phyloP scores from a whole-genome alignment of 2,329 filamentous ascomycete species.

The Lachnellula occidentalis region DNA sequence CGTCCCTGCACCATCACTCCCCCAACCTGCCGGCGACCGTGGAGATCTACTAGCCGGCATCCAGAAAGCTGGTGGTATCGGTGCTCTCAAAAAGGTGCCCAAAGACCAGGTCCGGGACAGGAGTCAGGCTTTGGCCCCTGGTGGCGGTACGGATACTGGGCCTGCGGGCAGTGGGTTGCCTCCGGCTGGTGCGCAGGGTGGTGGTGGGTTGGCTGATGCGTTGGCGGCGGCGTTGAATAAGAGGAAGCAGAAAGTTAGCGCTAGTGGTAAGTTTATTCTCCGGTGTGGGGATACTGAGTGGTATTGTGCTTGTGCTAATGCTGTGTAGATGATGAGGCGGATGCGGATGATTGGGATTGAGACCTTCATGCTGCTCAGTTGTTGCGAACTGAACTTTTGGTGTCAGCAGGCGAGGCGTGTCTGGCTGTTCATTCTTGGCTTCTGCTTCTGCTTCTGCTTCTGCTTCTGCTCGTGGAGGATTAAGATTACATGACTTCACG shows the following conservation, averaged over 20 bases:
- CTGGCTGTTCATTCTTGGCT: too few relatives aligned
- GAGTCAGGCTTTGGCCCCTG: slow-evolving; percentile 58
- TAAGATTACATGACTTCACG: too few relatives aligned
- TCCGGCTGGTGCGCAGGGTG: slow-evolving; percentile 48
- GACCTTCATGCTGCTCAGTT: too few relatives aligned
- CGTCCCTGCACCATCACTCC: slow-evolving; percentile 39
- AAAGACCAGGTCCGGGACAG: slow-evolving; percentile 65
- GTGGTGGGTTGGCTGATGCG: slow-evolving; percentile 72
- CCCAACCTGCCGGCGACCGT: slow-evolving; percentile 42
- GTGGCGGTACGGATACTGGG: slow-evolving; percentile 40
- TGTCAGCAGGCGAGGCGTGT: too few relatives aligned
- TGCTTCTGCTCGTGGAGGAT: too few relatives aligned
- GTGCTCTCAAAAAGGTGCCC: slow-evolving; percentile 70
- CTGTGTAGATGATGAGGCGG: slow-evolving; percentile 64
- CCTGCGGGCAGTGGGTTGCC: slow-evolving; percentile 47
- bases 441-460: too few relatives aligned
- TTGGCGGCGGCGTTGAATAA: slow-evolving; percentile 72
- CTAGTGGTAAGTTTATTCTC: slow-evolving; percentile 71
- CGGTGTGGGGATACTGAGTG: background rate
- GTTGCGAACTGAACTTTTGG: too few relatives aligned
- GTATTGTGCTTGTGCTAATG: too few relatives aligned
- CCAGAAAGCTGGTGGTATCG: slow-evolving; percentile 61
- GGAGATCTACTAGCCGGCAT: slow-evolving; percentile 66
- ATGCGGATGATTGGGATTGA: slow-evolving; percentile 65
- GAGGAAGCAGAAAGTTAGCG: slow-evolving; percentile 89